Conservation (phyloP, 306 rosid species). For the Crotalaria pallida region DNA sequence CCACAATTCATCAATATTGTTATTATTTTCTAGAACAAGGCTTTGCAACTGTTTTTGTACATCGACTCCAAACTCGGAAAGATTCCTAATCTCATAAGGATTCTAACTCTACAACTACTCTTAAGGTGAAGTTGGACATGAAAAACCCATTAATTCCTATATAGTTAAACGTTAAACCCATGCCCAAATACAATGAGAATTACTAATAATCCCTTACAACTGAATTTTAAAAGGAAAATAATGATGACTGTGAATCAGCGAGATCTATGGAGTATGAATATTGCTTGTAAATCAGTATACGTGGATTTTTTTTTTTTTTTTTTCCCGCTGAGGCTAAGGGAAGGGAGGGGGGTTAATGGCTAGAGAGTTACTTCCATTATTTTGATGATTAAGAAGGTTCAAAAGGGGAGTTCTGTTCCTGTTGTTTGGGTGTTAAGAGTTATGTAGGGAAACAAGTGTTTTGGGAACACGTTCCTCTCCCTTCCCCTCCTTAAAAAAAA, state of each 20-base stretch:
- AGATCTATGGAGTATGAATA: background rate
- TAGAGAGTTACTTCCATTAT: background rate
- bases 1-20: background rate
- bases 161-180: background rate
- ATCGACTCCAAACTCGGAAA: background rate
- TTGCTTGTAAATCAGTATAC: background rate
- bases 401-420: background rate
- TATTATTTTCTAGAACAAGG: background rate
- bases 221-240: background rate
- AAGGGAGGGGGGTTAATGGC: background rate
- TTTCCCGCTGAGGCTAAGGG: background rate
- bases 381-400: background rate
- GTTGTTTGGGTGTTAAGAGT: background rate
- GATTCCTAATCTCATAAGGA: background rate
- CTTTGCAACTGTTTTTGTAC: background rate
- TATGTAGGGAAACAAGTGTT: background rate
- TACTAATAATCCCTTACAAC: background rate
- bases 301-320: conserved; percentile 1
- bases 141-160: background rate
- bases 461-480: background rate
- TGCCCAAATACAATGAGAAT: background rate
- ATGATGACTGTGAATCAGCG: conserved; percentile 6
- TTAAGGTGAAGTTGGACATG: background rate
- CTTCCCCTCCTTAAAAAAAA: background rate
- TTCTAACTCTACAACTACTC: background rate